Base-by-base conservation (phyloP, 768 basidiomycete genomes). In the Pleurotus sapidus region DNA sequence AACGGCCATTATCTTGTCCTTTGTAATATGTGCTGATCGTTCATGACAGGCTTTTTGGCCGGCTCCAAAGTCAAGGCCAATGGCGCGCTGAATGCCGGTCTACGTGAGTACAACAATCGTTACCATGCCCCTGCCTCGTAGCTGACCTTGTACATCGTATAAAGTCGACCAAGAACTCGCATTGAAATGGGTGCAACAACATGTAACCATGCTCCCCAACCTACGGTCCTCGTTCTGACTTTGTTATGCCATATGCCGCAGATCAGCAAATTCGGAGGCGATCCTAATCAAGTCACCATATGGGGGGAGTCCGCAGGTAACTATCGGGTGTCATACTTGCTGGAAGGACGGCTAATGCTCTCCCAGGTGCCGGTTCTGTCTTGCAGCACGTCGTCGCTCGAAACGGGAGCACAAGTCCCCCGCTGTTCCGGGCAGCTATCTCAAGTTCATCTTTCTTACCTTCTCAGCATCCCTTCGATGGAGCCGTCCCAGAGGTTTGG, bases 301-400 rank as follows among this genome's bases (percentile, higher is more conserved):
- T 70, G 68, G 68, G 69, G 69, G 3, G 51, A 70, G 20, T 68
- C 66, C 7, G 62, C 66, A 11, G 68, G 65, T 66, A 30, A 25
- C 59, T 37, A n/a, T 25, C 27, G 17, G 8, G 15, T 30, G n/a
- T 7, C 27, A 27, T 27, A 4, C 27, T 27, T 7, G 27, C 27
- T 5, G 27, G 4, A 7, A 1, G 2, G 27, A 4, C 27, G 27
- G 27, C 4, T 27, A 3, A 27, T 27, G 27, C 5, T 27, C 27
- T 5, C 27, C 30, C 38, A 75, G 77, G 77, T 56, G 81, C 74
- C 39, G 80, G 79, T 3, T 81, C 80, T 2, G 79, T 82, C 6
- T 25, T 82, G 5, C 80, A 82, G 53, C 80, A 82, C 34, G 46
- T 80, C 1, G 63, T 82, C 27, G 80, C 81, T 6, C 68, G 80